Base-by-base conservation (phyloP, 805 yeast species). In the Wickerhamomyces bisporus region DNA sequence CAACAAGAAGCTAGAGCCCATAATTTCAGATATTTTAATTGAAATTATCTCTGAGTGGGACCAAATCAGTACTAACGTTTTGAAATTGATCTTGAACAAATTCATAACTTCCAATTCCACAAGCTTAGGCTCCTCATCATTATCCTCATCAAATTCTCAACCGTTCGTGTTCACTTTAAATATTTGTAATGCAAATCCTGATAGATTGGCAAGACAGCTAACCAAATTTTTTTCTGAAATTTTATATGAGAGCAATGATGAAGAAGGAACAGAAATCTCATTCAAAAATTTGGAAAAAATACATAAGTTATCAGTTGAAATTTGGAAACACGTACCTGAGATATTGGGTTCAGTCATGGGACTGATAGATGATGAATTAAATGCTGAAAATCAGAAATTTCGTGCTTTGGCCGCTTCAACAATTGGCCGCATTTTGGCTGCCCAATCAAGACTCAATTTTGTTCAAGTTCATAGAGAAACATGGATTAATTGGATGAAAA, bases 281-380 rank as follows among this genome's bases (percentile, higher is more conserved):
- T 39, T 62, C 34, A 70, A 65, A 30, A 75, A 74, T 16, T 59
- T 85, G 37, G 66, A 65, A 10, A 81, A 79, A 50, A 65, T 85
- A 4, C 95, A 87, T 52, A 68, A 59, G 11, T 61, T 86, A 25
- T 63, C 81, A 0, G 61, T 79, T 2, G 81, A 80, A 42, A 63
- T 88, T 3, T 89, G 96, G 96, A 75, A 68, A 48, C 70, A 75
- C 36, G 79, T 79, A 0, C 96, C 96, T 0, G 93, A 83, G 33
- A 62, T 85, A 16, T 65, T 86, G 10, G 70, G 75, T 4, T 76
- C 93, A 1, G 82, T 84, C 0, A 75, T 85, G 69, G 93, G 95
- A 0, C 71, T 86, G 36, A 64, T 88, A 4, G 86, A 85, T 47
- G 87, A 85, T 50, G 95, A 88, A 47, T 62, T 88, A 30, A 77